A percentile compares a stretch with the other conserved stretches of the same genome.
These are phyloP conservation scores for Boletus rex-veris DNA, from an alignment of 768 basidiomycete species.

Conservation along the genomic window DNA sequence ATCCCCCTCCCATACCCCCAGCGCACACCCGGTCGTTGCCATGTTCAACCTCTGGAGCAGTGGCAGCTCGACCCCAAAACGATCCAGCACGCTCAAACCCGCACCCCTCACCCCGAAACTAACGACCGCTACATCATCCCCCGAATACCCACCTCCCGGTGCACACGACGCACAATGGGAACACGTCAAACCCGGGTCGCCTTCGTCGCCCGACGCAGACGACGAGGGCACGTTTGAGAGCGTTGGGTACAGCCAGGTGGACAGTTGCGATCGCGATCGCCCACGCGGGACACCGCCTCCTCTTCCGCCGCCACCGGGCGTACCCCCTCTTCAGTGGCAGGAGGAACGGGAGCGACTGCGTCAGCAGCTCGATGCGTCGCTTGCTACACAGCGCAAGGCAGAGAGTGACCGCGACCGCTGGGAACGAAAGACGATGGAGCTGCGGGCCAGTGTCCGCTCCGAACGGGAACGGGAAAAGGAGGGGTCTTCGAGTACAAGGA, in stretches of 20 bases:
- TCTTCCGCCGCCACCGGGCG: background rate
- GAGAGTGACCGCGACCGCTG: slow-evolving; percentile 19
- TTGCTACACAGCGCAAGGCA: slow-evolving; percentile 11
- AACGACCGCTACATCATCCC: slow-evolving; percentile 8
- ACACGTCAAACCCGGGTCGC: slow-evolving; percentile 14
- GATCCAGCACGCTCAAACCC: slow-evolving; percentile 14
- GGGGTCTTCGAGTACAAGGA: slow-evolving; percentile 5
- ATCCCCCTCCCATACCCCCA: background rate
- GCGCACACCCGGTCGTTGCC: background rate
- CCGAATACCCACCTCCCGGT: slow-evolving; percentile 6
- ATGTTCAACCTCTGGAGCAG: slow-evolving; percentile 9
- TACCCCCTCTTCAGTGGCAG: background rate
- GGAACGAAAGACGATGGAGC: slow-evolving; percentile 21
- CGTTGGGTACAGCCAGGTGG: slow-evolving; percentile 23
- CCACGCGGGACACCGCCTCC: background rate
- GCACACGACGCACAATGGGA: slow-evolving; percentile 23
- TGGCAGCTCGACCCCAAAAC: slow-evolving; percentile 18
- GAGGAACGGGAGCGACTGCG: slow-evolving; percentile 12
- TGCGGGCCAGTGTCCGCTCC: slow-evolving; percentile 7
- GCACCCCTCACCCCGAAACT: slow-evolving; percentile 23
- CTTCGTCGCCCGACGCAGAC: slow-evolving; percentile 15
- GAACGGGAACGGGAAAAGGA: slow-evolving; percentile 19
- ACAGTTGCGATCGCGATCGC: background rate
- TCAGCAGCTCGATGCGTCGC: slow-evolving; percentile 13
- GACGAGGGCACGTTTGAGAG: slow-evolving; percentile 16